Conservation (phyloP, 257 asterid species). For the Rhazya stricta region DNA sequence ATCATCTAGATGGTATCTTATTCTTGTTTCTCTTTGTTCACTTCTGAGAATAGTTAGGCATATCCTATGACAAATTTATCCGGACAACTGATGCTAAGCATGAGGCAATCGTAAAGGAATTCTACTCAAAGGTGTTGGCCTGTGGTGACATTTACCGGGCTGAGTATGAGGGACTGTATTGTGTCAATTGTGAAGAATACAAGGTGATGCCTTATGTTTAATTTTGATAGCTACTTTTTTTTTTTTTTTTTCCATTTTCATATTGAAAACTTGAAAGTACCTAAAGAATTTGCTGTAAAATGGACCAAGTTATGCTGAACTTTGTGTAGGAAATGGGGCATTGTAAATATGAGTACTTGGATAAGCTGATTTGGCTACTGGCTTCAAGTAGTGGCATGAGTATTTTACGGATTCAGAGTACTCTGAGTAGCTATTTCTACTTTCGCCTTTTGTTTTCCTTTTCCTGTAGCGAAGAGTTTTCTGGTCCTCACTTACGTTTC, state of each 20-base stretch:
- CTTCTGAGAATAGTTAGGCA: conserved; percentile 57
- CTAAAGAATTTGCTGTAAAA: background rate
- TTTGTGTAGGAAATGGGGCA: background rate
- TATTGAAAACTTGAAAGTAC: background rate
- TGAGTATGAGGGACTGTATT: conserved; percentile 90
- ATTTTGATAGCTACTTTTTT: conserved; percentile 10
- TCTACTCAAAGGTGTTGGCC: conserved; percentile 74
- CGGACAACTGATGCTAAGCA: conserved; percentile 83
- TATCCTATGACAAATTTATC: conserved; percentile 80
- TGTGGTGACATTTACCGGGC: conserved; percentile 88
- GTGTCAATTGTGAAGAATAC: conserved; percentile 95
- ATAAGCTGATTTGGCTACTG: background rate
- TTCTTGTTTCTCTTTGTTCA: conserved; percentile 19
- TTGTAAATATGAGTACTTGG: background rate
- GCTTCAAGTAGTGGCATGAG: background rate
- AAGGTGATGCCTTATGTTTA: conserved; percentile 47
- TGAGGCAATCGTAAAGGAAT: conserved; percentile 78
- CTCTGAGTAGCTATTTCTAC: background rate
- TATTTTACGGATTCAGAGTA: background rate
- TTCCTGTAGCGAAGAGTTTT: background rate
- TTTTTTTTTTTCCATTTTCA: conserved; percentile 14
- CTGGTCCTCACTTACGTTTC: background rate
- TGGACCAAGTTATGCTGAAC: background rate
- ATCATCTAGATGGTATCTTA: background rate
- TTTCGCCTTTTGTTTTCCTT: conserved; percentile 1